These are phyloP conservation scores for Pichia sorboxylosa DNA, from an alignment of 1,139 yeast genomes.

Conservation along the genomic window DNA sequence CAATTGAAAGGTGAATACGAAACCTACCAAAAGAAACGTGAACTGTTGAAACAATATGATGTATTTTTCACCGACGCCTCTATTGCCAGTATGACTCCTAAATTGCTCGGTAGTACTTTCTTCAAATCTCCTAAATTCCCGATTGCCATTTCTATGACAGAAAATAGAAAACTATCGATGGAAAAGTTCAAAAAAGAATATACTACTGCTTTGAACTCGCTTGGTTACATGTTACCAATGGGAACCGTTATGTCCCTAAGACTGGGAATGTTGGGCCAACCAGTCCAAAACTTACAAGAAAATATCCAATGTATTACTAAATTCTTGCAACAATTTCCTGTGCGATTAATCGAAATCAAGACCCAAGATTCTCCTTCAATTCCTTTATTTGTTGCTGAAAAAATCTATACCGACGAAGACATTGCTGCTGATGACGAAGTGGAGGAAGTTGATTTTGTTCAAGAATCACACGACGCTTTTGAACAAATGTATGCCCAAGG, in stretches of 20 bases:
- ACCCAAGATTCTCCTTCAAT: constrained; percentile 66
- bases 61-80: constrained; percentile 78
- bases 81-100: constrained; percentile 69
- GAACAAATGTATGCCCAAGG: constrained; percentile 68
- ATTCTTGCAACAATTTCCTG: constrained; percentile 33
- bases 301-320: constrained; percentile 49
- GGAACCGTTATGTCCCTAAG: constrained; percentile 58
- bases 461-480: too few species aligned
- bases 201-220: constrained; percentile 43
- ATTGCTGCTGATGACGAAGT: constrained; percentile 20
- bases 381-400: constrained; percentile 66
- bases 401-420: constrained; percentile 39
- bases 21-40: constrained; percentile 61
- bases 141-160: constrained; percentile 43
- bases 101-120: constrained; percentile 69
- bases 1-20: constrained; percentile 58
- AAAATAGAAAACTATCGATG: constrained; percentile 31
- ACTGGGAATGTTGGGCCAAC: constrained; percentile 44
- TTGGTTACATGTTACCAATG: constrained; percentile 61
- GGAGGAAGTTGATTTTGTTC: constrained; percentile 8
- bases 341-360: constrained; percentile 60
- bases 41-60: constrained; percentile 48
- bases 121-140: constrained; percentile 58
- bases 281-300: constrained; percentile 29
- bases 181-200: constrained; percentile 49